Percentiles rank a stretch among this genome's conserved stretches.
These are phyloP conservation scores for Cymodocea nodosa DNA, from an alignment of 116 monocot genomes.

Conservation along the genomic window DNA sequence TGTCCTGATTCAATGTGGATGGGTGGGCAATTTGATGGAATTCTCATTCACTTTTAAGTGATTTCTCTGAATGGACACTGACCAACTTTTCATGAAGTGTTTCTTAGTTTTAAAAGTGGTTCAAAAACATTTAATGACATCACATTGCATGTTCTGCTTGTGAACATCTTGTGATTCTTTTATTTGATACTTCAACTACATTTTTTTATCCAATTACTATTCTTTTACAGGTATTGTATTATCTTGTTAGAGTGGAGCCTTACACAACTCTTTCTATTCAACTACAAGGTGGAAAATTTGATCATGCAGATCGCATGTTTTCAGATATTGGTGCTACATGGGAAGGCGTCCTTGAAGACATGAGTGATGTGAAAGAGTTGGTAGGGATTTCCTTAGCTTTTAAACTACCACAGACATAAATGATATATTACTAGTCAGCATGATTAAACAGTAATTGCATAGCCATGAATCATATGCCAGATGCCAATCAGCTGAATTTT, in stretches of 20 bases:
- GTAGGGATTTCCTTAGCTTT: slow-evolving; percentile 20
- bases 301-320: slow-evolving; percentile 86
- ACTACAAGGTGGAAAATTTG: slow-evolving; percentile 80
- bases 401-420: too few relatives aligned
- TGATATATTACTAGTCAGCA: too few relatives aligned
- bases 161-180: not conserved
- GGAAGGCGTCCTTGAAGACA: slow-evolving; percentile 81
- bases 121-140: too few relatives aligned
- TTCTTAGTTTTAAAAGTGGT: too few relatives aligned
- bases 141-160: not conserved
- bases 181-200: not conserved
- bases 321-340: slow-evolving; percentile 77
- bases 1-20: too few relatives aligned
- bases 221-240: slow-evolving; percentile 68
- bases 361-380: slow-evolving; percentile 98
- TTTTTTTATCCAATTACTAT: slow-evolving; percentile 1
- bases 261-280: slow-evolving; percentile 81
- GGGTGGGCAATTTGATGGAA: too few relatives aligned
- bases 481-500: not conserved
- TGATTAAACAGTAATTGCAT: too few relatives aligned
- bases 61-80: too few relatives aligned
- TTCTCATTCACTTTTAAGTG: too few relatives aligned
- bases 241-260: slow-evolving; percentile 87
- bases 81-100: too few relatives aligned
- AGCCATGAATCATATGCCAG: not conserved